Evolutionary conservation across 495 filamentous ascomycete species (phyloP).

Genomic region (Daldinia concentrica): DNA sequence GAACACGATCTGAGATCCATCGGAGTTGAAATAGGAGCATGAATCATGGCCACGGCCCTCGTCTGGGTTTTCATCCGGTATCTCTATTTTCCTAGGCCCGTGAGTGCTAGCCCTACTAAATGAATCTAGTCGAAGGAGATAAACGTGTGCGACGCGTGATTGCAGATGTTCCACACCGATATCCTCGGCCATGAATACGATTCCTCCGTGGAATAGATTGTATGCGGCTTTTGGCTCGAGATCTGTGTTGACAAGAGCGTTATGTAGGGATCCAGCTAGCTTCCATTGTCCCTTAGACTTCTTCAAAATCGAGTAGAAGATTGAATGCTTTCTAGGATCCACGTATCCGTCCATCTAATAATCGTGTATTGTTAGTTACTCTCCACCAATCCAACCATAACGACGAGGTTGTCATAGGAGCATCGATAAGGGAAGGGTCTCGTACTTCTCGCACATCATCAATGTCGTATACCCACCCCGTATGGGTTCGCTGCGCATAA

Average conservation of each 20-base stretch:
- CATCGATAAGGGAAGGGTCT: not conserved
- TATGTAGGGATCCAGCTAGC: slow-evolving; percentile 27
- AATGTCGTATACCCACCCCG: not conserved
- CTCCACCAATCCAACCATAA: not conserved
- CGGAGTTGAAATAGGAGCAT: slow-evolving; percentile 40
- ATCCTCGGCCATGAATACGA: slow-evolving; percentile 34
- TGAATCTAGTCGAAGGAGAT: slow-evolving; percentile 39
- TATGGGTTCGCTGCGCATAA: not conserved
- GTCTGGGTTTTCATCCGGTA: not conserved
- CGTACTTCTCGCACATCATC: slow-evolving; percentile 37
- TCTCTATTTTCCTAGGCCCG: slow-evolving; percentile 27
- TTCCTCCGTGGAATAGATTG: slow-evolving; percentile 41
- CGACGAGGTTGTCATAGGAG: not conserved
- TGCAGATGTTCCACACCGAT: not conserved
- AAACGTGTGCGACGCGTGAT: slow-evolving; percentile 26
- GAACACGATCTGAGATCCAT: slow-evolving; percentile 42
- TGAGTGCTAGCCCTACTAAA: slow-evolving; percentile 17
- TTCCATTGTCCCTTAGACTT: slow-evolving; percentile 25
- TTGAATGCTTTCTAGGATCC: slow-evolving; percentile 25
- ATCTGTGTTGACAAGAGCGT: slow-evolving; percentile 30
- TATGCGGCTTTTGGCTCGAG: slow-evolving; percentile 15
- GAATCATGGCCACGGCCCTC: not conserved
- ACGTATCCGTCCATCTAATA: not conserved
- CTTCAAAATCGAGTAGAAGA: slow-evolving; percentile 45
- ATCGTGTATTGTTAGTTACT: not conserved